A percentile compares a stretch with the other conserved stretches of the same genome.
These are phyloP conservation scores for Breviolum minutum DNA, from an alignment of 73 alveolate species.

Conservation along the genomic window DNA sequence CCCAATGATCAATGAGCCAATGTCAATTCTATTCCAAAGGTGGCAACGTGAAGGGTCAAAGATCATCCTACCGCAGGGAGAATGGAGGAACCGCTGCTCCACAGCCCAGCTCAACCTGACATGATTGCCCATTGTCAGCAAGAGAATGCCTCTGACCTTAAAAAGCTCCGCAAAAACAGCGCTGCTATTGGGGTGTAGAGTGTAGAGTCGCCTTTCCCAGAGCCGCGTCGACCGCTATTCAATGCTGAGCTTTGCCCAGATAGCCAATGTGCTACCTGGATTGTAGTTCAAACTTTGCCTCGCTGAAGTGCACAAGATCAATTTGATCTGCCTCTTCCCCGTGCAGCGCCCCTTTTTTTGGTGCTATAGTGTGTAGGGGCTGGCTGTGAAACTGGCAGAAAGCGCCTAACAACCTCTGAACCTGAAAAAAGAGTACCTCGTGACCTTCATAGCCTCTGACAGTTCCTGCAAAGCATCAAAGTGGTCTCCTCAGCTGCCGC, in stretches of 20 bases:
- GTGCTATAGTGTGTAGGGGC: constrained; percentile 48
- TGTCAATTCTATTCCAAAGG: too few species aligned
- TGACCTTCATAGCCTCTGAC: too few species aligned
- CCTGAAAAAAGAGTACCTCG: not conserved
- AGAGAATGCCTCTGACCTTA: not conserved
- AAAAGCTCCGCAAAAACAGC: not conserved
- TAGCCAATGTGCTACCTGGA: constrained; percentile 21
- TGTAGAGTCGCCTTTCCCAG: not conserved
- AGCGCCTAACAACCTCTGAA: not conserved
- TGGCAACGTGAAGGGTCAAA: too few species aligned
- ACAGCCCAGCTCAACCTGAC: too few species aligned
- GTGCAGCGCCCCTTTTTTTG: not conserved
- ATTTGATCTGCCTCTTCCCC: not conserved
- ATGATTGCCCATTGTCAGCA: not conserved
- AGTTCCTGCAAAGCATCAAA: too few species aligned
- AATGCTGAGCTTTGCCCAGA: not conserved
- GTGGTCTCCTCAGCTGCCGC: not conserved
- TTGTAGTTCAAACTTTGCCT: not conserved
- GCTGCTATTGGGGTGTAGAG: not conserved
- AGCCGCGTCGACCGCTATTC: too few species aligned
- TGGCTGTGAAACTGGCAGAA: constrained; percentile 29
- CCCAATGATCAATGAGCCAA: too few species aligned
- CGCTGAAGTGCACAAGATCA: not conserved
- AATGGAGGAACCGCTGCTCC: too few species aligned
- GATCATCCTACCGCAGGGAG: too few species aligned